Conservation (phyloP, 2,329 filamentous ascomycete genomes). For the Fusarium concolor region DNA sequence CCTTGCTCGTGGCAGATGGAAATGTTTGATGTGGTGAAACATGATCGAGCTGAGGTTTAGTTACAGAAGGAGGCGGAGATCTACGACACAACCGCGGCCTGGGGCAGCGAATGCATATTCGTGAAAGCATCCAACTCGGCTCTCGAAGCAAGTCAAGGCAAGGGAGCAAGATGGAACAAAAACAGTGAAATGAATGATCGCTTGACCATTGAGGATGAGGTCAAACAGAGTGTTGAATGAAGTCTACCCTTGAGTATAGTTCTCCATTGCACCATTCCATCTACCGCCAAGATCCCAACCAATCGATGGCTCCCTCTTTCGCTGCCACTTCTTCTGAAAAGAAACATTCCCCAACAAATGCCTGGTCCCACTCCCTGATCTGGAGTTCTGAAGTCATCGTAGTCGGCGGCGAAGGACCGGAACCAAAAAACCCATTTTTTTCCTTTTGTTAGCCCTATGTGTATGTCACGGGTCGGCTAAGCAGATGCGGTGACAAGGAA, state of each 20-base stretch:
- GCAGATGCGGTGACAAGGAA: background rate
- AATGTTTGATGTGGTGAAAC: too few species aligned
- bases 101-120: background rate
- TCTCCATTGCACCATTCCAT: constrained; percentile 3
- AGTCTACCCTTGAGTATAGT: background rate
- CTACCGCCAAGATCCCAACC: background rate
- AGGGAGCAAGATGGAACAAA: constrained; percentile 4
- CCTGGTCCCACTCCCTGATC: background rate
- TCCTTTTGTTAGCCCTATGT: background rate
- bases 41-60: too few species aligned
- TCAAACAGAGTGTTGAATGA: constrained; percentile 11
- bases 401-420: background rate
- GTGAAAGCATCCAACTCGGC: background rate
- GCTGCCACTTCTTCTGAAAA: background rate
- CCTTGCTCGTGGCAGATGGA: too few species aligned
- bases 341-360: background rate
- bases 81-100: background rate
- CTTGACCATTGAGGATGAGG: constrained; percentile 2
- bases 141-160: background rate
- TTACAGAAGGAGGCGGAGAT: too few species aligned
- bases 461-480: constrained; percentile 3
- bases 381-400: constrained; percentile 5
- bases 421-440: constrained; percentile 12
- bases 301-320: constrained; percentile 1
- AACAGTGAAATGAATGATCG: constrained; percentile 2